Evolutionary conservation across 1,139 yeast genomes (phyloP), one percentile per base, ranked within the genome.

Genomic region (Debaryomyces sp.): DNA sequence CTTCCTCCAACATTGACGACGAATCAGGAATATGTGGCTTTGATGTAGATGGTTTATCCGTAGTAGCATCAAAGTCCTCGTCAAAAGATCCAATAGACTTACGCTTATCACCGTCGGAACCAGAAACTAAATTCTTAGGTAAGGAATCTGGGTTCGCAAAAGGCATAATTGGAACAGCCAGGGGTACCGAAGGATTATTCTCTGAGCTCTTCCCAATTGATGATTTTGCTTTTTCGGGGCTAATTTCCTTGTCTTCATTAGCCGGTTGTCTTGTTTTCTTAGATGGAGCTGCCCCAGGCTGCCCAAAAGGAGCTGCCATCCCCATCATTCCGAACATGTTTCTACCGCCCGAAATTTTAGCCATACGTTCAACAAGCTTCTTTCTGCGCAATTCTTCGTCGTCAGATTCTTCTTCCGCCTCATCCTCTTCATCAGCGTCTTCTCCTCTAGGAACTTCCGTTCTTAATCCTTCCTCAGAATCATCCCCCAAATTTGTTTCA

Each of bases 311-410:
- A 66, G 66, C 39, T 61, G 81, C 70, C 70, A 85, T 83, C 3
- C 89, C 89, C 78, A 85, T 82, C 84, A 86, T 84, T 33, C 94
- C 94, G 68, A 83, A 82, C 87, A 88, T 87, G 47, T 95, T 95
- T 63, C 96, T 86, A 12, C 96, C 97, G 15, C 92, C 92, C 0
- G 98, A 89, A 22, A 95, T 80, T 59, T 87, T 90, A 17, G 99
- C 99, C 97, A 94, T 94, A 56, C 98, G 82, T 57, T 89, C 97
- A 30, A 96, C 86, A 49, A 94, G 76, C n/a, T 85, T 90, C 50
- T 87, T 80, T 60, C 96, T 81, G 52, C 87, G 82, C 15, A 86
- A 76, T 56, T 90, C 97, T 63, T 91, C 98, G 43, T 85, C 87
- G 40, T 86, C 92, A 40, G 80, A 71, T 1, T 65, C 72, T 6